Base-by-base conservation (phyloP, 73 alveolate species). In the Durusdinium trenchii region DNA sequence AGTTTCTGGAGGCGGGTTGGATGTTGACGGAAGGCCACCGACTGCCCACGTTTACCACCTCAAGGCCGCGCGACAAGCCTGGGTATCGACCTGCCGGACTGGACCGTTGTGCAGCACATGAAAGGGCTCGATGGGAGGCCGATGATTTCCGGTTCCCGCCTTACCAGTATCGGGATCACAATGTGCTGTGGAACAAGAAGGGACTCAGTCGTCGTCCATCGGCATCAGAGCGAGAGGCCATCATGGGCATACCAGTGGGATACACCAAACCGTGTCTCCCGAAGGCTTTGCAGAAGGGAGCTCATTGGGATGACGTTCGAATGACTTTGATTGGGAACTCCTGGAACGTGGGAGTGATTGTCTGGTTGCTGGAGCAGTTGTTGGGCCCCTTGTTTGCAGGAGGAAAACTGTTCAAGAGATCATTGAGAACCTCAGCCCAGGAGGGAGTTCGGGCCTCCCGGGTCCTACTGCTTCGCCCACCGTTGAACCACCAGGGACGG, bases 101-200 rank as follows among this genome's bases (percentile, higher is more conserved):
- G 18, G 18, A 71, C 20, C 51, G 9, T 10, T 71, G 84, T 71
- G 18, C 6, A 5, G 52, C 6, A 32, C 51, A 18, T 71, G 84
- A 71, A 5, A 6, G 32, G 30, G 9, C 6, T 36, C 6, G 48
- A 9, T 71, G 84, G 84, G 26, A 32, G 3, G 36, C 9, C 3
- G 84, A 71, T 71, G 84, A 18, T 28, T n/a, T 35, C 84, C 84
- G 84, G 6, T 71, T 71, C 84, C 84, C 84, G 28, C 84, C 84
- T 3, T 71, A 71, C 38, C 84, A 71, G 51, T 71, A 71, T 28
- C 48, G 38, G 38, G 51, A 71, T 6, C 3, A 6, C 7, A 14
- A 71, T n/a, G 9, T 47, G 32, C 28, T 71, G 84, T 6, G 3
- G 16, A 36, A 71, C 51, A 71, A 71, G 51, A 14, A n/a, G 16